Base-by-base conservation (phyloP, 106 monocot genomes). In the Gastrodia elata region DNA sequence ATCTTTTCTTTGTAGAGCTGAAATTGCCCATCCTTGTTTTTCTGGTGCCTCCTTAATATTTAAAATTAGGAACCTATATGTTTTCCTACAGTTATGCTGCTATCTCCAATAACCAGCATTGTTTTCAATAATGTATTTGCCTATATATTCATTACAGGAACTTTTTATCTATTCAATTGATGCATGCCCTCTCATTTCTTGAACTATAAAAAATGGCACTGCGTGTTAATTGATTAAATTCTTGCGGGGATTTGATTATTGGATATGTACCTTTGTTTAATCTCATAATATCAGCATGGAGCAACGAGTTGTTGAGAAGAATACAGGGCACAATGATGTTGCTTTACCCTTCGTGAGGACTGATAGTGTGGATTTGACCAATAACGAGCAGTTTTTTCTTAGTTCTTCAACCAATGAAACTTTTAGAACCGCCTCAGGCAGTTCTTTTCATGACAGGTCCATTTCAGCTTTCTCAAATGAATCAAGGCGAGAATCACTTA, bases 401-500 rank as follows among this genome's bases (percentile, higher is more conserved):
- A 67, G 55, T 39, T 58, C 73, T 67, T 85, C 85, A 3, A 5
- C 24, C 0, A 38, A 48, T 34, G n/a, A n/a, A n/a, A 74, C 76
- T 2, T 80, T 71, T 75, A 24, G 69, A 58, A 67, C 77, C 67
- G 4, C 32, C 15, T 83, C 82, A 44, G 1, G 55, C 28, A 73
- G 34, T 34, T 71, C 77, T 32, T 80, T 74, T 1, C 27, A 49
- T 68, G 74, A 41, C 0, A 39, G 73, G 16, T 77, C 75, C 25
- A 57, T 24, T 11, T 38, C 57, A 22, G 38, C 6, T 74, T 36
- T 44, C n/a, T 24, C 64, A 36, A 43, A 26, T 77, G 46, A 71
- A 49, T 10, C 44, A 10, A 72, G 75, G 15, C 49, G 70, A 13
- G 44, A 56, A 58, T 89, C 85, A 46, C 55, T 78, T 20, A 26